Evolutionary conservation across 345 rosid genomes (phyloP), one percentile per base, ranked within the genome.

Genomic region (Passiflora organensis): DNA sequence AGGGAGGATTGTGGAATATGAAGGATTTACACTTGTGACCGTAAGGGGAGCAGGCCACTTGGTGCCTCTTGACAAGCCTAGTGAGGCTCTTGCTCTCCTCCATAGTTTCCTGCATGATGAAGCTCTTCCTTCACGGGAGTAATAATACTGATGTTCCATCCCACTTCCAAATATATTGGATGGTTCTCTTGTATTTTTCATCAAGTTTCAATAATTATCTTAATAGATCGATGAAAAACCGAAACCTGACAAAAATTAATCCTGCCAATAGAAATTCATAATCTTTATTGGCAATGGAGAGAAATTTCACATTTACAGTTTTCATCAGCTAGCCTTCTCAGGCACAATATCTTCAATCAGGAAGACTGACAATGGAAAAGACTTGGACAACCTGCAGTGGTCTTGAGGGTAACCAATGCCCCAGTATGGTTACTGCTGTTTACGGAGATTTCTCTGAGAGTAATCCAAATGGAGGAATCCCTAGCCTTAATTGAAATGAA

Each of bases 1-100:
- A 55, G 86, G 89, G 67, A 78, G 84, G 72, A 61, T 80, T 16
- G 72, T 75, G 48, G 84, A 76, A 62, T 80, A 72, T 48, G 71
- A 72, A 9, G 89, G 89, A 18, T 43, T 83, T 61, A 72, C 79
- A 22, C 45, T 76, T 0, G 75, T 74, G 57, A 83, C 86, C 0
- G 82, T 83, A 55, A 76, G 89, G 59, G 84, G 86, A 37, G 86
- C 89, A 0, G 86, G 90, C 34, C 90, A 80, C 63, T 59, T 76
- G 71, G 86, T 83, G 39, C 86, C 90, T 10, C 65, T 70, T 32
- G 55, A 74, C 68, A 78, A 78, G 69, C 89, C 86, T 58, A 58
- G 61, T 11, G 69, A 80, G 57, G 76, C 86, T 53, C 83, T 83
- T 22, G 48, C 77, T 2, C 74, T 83, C 48, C 42, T 80, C 49